These are phyloP conservation scores for Erysimum cheiri DNA, from an alignment of 441 rosid species.

Conservation along the genomic window DNA sequence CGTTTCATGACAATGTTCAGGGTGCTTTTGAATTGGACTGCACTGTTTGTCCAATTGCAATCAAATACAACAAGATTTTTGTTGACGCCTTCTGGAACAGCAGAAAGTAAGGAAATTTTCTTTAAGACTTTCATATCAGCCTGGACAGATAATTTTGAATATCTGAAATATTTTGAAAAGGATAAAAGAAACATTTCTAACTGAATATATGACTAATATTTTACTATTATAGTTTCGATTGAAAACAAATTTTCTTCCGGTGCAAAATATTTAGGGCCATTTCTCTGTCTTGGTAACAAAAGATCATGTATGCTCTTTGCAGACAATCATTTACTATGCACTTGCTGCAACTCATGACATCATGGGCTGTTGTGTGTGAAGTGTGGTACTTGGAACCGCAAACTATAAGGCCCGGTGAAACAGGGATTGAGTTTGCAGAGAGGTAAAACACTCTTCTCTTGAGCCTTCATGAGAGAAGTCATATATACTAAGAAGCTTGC, in stretches of 20 bases:
- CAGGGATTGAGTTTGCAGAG: constrained; percentile 92
- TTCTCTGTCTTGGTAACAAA: constrained; percentile 28
- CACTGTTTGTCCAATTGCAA: constrained; percentile 94
- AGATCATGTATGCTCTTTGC: constrained; percentile 39
- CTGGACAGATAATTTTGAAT: background rate
- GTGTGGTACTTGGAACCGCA: constrained; percentile 98
- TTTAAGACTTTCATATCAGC: background rate
- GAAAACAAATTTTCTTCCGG: constrained; percentile 5
- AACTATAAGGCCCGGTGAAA: constrained; percentile 81
- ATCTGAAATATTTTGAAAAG: constrained; percentile 12
- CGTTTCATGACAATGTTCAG: constrained; percentile 50
- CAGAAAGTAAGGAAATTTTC: constrained; percentile 67
- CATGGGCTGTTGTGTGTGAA: constrained; percentile 99
- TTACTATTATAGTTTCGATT: constrained; percentile 5
- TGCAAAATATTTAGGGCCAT: constrained; percentile 11
- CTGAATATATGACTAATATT: background rate
- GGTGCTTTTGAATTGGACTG: constrained; percentile 97
- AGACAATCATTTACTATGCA: constrained; percentile 97
- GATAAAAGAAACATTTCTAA: background rate
- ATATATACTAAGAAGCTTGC: constrained; percentile 7
- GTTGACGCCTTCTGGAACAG: constrained; percentile 99
- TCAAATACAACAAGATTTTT: constrained; percentile 93
- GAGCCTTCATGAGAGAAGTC: constrained; percentile 3
- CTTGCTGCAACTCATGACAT: constrained; percentile 94
- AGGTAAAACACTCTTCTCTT: constrained; percentile 53